Conservation (phyloP, 1,139 yeast species). For the Hemisphaericaspora subhashii region DNA sequence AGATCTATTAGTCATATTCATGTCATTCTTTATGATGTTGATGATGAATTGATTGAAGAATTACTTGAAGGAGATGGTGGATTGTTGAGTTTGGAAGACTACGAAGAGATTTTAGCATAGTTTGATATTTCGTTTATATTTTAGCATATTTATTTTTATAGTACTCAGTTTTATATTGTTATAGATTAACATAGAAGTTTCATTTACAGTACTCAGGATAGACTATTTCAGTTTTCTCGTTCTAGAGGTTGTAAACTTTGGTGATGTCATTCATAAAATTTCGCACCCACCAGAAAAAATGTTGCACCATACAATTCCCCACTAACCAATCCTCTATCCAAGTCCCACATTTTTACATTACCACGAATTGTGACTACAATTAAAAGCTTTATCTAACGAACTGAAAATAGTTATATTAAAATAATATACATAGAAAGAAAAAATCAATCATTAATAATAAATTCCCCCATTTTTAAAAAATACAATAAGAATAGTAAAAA, state of each 20-base stretch:
- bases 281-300: slow-evolving; percentile 1
- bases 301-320: background rate
- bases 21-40: slow-evolving; percentile 45
- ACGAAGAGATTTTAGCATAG: slow-evolving; percentile 11
- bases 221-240: background rate
- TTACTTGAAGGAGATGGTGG: slow-evolving; percentile 23
- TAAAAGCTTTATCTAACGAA: slow-evolving; percentile 1
- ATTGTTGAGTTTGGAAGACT: slow-evolving; percentile 21
- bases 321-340: background rate
- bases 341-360: background rate
- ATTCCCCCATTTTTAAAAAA: slow-evolving; percentile 1
- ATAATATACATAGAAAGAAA: slow-evolving; percentile 11
- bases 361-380: background rate
- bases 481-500: slow-evolving; percentile 39
- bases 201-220: background rate
- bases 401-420: slow-evolving; percentile 12
- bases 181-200: slow-evolving; percentile 1
- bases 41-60: slow-evolving; percentile 19
- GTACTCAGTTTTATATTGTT: background rate
- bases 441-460: slow-evolving; percentile 4
- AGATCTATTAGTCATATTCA: slow-evolving; percentile 60
- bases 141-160: background rate
- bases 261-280: slow-evolving; percentile 2
- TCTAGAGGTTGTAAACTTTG: background rate
- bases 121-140: background rate